phyloP scores from a whole-genome alignment of 805 yeast genomes.

The Suhomyces canberraensis region DNA sequence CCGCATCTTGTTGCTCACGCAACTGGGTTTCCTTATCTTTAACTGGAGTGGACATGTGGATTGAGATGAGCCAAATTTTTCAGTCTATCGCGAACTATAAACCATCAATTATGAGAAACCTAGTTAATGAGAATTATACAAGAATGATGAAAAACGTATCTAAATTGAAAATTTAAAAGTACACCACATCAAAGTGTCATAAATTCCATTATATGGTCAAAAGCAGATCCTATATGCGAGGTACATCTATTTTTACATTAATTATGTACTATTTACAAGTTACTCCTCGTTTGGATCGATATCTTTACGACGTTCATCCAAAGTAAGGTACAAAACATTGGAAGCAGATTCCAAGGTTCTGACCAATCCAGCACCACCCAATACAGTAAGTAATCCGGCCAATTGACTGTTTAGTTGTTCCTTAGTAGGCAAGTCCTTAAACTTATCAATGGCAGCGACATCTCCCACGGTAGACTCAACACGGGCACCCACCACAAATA shows the following conservation, averaged over 20 bases:
- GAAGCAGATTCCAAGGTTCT: slow-evolving; percentile 73
- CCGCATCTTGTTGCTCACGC: slow-evolving; percentile 23
- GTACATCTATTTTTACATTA: too few species aligned
- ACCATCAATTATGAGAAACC: too few species aligned
- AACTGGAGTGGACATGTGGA: neutral
- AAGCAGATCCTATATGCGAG: too few species aligned
- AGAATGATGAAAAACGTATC: neutral
- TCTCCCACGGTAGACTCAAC: slow-evolving; percentile 61
- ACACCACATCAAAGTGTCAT: too few species aligned
- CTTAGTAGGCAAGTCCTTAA: slow-evolving; percentile 72
- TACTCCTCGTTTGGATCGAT: slow-evolving; percentile 18
- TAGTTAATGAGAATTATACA: neutral
- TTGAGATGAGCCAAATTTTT: slow-evolving; percentile 7
- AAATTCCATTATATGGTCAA: too few species aligned
- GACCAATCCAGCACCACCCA: slow-evolving; percentile 88
- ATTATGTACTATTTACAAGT: slow-evolving; percentile 1
- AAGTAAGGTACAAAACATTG: slow-evolving; percentile 65
- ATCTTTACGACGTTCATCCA: slow-evolving; percentile 59
- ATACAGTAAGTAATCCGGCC: slow-evolving; percentile 74
- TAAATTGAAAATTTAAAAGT: too few species aligned
- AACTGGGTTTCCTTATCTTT: slow-evolving; percentile 17
- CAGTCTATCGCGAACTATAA: too few species aligned
- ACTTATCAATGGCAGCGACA: slow-evolving; percentile 49
- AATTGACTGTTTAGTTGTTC: slow-evolving; percentile 76
- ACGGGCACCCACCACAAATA: slow-evolving; percentile 83